phyloP scores from a whole-genome alignment of 805 yeast genomes.

The Barnettozyma vustinii region DNA sequence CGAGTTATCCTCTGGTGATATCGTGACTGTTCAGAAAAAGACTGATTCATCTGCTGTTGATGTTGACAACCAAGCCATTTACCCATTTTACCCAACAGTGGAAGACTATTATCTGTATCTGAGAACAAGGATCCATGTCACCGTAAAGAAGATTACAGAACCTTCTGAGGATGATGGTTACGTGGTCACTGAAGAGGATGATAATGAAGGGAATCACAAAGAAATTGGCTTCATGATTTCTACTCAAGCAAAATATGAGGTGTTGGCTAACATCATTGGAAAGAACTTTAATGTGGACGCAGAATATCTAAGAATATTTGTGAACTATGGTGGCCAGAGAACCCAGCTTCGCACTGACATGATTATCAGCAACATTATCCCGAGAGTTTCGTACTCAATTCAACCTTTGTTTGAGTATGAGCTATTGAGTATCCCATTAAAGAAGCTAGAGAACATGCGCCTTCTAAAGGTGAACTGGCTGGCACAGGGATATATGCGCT shows the following conservation, averaged over 20 bases:
- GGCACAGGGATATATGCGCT: conserved; percentile 64
- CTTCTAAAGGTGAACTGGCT: conserved; percentile 66
- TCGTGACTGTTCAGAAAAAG: conserved; percentile 33
- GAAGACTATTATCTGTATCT: conserved; percentile 49
- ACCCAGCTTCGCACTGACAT: conserved; percentile 38
- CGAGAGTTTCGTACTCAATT: conserved; percentile 28
- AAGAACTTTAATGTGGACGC: conserved; percentile 48
- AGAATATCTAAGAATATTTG: conserved; percentile 57
- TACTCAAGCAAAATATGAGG: conserved; percentile 49
- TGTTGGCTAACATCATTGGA: conserved; percentile 60
- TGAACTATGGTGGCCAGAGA: conserved; percentile 54
- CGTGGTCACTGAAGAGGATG: conserved; percentile 30
- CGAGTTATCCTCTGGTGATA: conserved; percentile 67
- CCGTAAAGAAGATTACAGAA: conserved; percentile 38
- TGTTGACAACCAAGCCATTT: conserved; percentile 15
- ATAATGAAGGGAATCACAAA: conserved; percentile 22
- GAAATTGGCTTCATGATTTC: conserved; percentile 62
- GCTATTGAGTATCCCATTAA: conserved; percentile 64
- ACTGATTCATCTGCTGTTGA: conserved; percentile 10
- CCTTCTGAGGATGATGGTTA: conserved; percentile 45
- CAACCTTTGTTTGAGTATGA: conserved; percentile 64
- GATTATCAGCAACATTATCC: conserved; percentile 28
- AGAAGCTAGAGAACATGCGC: conserved; percentile 73
- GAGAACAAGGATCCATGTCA: conserved; percentile 55
- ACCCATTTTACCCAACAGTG: conserved; percentile 32